Evolutionary conservation across 1,284 basidiomycete genomes (phyloP).

Genomic region (Fomes fomentarius): DNA sequence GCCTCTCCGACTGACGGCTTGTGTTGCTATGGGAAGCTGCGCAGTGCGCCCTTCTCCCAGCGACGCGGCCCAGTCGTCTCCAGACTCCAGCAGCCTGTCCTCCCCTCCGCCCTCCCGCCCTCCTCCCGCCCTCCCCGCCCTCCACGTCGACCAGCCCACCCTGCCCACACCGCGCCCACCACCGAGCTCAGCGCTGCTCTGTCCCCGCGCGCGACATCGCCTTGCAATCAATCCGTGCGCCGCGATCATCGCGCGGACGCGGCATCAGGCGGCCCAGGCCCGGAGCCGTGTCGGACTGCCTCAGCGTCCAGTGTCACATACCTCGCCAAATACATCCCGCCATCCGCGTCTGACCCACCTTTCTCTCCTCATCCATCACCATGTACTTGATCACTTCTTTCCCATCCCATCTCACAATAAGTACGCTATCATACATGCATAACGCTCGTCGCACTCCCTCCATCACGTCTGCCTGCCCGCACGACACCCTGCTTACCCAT

Average conservation of each 20-base stretch:
- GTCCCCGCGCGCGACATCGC: too few species aligned
- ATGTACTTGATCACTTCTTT: too few species aligned
- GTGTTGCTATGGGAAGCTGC: conserved; percentile 7
- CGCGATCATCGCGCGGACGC: conserved; percentile 16
- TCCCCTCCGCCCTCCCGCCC: not conserved
- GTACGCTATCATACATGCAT: too few species aligned
- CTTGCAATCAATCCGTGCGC: too few species aligned
- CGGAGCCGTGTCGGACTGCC: not conserved
- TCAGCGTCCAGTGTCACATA: not conserved
- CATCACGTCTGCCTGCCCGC: conserved; percentile 2
- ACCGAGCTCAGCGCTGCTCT: not conserved
- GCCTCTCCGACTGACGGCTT: conserved; percentile 2
- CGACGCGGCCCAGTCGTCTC: too few species aligned
- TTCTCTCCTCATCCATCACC: too few species aligned
- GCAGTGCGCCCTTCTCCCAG: not conserved
- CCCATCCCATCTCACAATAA: too few species aligned
- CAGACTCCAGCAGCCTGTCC: not conserved
- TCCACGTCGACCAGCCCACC: not conserved
- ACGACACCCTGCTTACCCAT: not conserved
- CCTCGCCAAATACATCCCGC: conserved; percentile 5
- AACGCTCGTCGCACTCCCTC: too few species aligned
- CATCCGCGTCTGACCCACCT: conserved; percentile 19
- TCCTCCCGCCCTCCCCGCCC: not conserved
- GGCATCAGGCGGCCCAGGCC: too few species aligned
- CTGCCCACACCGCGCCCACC: not conserved